Base-by-base conservation (phyloP, 192 early-diverging fungal genomes). In the Lobulomyces angularis region DNA sequence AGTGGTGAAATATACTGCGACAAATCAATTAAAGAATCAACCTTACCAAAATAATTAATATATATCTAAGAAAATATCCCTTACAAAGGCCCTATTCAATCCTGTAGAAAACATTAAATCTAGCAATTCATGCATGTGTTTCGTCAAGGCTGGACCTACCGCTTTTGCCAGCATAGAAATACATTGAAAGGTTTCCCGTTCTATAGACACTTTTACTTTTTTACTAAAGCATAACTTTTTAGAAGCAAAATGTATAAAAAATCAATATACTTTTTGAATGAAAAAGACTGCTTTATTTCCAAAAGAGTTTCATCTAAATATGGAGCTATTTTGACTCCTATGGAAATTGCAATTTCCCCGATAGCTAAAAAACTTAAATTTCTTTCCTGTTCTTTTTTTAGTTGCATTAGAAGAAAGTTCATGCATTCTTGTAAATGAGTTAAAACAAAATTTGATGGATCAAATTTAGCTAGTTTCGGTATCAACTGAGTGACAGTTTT, bases 81-180 rank as follows among this genome's bases (percentile, higher is more conserved):
- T 64, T n/a, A 79, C 75, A 36, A 97, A 57, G 23, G 80, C 64
- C 35, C 86, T 76, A 45, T 72, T 88, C 26, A 96, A 60, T 16
- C 91, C 91, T 12, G 77, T 71, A 2, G 80, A 71, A 47, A 97
- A 94, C 84, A 97, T 92, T 40, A 86, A 62, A 41, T 93, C 88
- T 33, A 95, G 48, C 12, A 95, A 51, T 18, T 84, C 86, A 37
- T 84, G 80, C 71, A 93, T 71, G 51, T 90, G 73, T 43, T 83
- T 84, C 0, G 83, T 88, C 34, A 94, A 60, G 3, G 82, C 85
- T 26, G 83, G 86, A n/a, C 89, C 84, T 38, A 97, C 82, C 14
- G 91, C 87, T 7, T 65, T 64, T 1, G 88, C 90, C 29, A 97
- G 65, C 73, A 83, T 86, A 20, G 80, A 83, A 31, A 95, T 80